phyloP scores from a whole-genome alignment of 176 grass and related monocot species.

The Triticum turgidum region DNA sequence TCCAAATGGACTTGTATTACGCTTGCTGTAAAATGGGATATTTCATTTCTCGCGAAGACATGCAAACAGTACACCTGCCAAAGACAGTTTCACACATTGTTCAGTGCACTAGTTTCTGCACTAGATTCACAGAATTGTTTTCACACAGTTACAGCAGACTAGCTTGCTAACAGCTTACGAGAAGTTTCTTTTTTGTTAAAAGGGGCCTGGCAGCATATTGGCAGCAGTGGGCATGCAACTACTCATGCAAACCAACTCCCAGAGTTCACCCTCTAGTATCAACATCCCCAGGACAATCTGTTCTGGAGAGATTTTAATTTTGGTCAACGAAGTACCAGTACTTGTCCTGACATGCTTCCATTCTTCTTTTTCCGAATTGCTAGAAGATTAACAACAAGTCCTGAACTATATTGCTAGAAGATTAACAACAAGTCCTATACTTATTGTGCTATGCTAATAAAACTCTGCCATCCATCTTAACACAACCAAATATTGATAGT shows the following conservation, averaged over 20 bases:
- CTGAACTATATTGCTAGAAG: background rate
- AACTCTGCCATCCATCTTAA: background rate
- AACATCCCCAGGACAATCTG: background rate
- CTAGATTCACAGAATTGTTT: no score
- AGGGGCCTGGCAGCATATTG: no score
- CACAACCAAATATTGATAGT: background rate
- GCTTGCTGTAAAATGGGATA: no score
- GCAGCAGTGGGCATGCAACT: background rate
- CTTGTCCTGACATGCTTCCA: background rate
- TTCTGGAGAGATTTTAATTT: slow-evolving; percentile 2
- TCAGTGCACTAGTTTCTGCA: no score
- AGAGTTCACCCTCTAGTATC: background rate
- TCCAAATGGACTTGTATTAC: no score
- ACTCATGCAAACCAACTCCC: background rate
- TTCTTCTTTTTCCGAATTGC: background rate
- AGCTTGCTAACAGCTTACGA: no score
- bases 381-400: background rate
- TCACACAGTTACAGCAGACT: no score
- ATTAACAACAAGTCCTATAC: background rate
- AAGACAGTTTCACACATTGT: no score
- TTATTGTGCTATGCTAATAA: background rate
- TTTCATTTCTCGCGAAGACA: no score
- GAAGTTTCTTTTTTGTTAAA: no score
- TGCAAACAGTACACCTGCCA: no score
- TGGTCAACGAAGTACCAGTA: background rate